These are phyloP conservation scores for Dendrocalamus latiflorus DNA, from an alignment of 202 grass and related monocot genomes.

Conservation along the genomic window DNA sequence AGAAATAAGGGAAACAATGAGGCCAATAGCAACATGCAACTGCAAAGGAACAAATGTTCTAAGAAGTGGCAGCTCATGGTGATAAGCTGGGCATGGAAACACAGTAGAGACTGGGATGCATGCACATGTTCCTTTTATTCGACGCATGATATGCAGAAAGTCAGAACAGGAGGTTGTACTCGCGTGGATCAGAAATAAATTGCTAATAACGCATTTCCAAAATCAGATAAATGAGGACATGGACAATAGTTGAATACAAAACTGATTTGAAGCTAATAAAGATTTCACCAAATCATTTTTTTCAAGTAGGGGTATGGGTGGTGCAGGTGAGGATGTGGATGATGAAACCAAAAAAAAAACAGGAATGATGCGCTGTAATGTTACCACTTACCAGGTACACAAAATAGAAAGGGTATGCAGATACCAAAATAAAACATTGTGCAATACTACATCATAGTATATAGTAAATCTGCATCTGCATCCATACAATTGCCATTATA, in stretches of 20 bases:
- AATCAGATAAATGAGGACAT: not conserved
- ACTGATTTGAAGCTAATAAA: not conserved
- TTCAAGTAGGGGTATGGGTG: not conserved
- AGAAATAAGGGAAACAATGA: not conserved
- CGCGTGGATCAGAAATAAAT: not conserved
- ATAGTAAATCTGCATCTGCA: not conserved
- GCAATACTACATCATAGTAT: not conserved
- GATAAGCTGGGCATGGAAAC: not conserved
- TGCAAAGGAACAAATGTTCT: not conserved
- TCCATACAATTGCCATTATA: not conserved
- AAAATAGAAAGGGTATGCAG: not conserved
- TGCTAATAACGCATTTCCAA: not conserved
- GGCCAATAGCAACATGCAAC: not conserved
- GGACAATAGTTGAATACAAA: not conserved
- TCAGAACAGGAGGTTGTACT: not conserved
- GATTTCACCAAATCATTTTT: not conserved
- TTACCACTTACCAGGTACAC: not conserved
- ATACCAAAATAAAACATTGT: not conserved
- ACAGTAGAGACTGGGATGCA: not conserved
- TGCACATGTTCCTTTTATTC: not conserved
- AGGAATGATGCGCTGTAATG: not conserved
- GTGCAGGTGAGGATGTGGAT: not conserved
- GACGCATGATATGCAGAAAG: not conserved
- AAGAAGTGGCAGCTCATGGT: not conserved
- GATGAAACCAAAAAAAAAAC: not conserved